Base-by-base conservation (phyloP, 345 rosid genomes). In the Hevea brasiliensis region DNA sequence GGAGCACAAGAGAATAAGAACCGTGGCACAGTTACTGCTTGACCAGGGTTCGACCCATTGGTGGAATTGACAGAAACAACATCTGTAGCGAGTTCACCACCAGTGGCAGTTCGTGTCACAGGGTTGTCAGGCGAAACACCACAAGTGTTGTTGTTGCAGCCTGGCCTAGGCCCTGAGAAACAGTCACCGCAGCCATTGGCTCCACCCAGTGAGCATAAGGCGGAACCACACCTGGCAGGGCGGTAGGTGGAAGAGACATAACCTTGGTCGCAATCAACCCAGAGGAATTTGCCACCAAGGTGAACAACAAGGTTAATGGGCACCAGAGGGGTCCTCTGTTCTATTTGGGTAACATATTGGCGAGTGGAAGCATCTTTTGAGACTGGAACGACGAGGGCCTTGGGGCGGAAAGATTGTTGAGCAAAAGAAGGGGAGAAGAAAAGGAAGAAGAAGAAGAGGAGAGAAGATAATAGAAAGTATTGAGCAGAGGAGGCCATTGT, bases 121-220 rank as follows among this genome's bases (percentile, higher is more conserved):
- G 90, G 55, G 77, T 89, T 91, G 7, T 78, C 86, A 0, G 88
- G 90, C 1, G 7, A 0, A n/a, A 82, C 61, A 21, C 80, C 80
- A 23, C 97, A 89, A 1, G 93, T 87, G 80, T 88, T 82, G 74
- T 87, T 86, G 81, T 84, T 86, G 83, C 97, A 93, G 0, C 97
- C 95, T 0, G 98, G 93, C 59, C 81, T 72, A 0, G 87, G 83
- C 9, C 74, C 60, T 20, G 88, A 78, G 79, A 61, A 79, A 79
- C 94, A 90, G 7, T 60, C 47, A 14, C 93, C 88, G 11, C 87
- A 85, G 48, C 14, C 71, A 10, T 40, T 3, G 61, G 93, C 75
- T 11, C 67, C 72, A 32, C 92, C 91, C 11, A 79, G 72, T 0
- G 84, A 77, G 82, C 98, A 93, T 4, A 74, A 74, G n/a, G 95